Evolutionary conservation across 2,329 filamentous ascomycete species (phyloP).

Genomic region (Ramularia endophylla): DNA sequence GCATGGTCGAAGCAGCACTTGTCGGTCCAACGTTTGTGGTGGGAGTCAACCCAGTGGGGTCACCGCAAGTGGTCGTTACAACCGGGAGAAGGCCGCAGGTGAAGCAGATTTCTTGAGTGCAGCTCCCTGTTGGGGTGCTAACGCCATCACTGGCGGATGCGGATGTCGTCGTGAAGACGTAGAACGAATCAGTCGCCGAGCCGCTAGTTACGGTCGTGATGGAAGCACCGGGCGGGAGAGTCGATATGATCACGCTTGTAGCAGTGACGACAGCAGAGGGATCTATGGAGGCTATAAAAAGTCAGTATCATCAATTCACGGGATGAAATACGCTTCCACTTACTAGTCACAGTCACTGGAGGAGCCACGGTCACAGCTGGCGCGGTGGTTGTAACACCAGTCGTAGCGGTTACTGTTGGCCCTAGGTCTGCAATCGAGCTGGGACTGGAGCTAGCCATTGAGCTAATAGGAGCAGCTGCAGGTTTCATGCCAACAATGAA

Average conservation of each 20-base stretch:
- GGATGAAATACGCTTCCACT: too few species aligned
- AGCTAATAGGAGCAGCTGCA: not conserved
- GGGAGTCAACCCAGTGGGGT: too few species aligned
- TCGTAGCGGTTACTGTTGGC: too few species aligned
- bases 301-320: too few species aligned
- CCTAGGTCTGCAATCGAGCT: too few species aligned
- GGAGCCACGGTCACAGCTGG: too few species aligned
- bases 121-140: conserved; percentile 3
- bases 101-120: conserved; percentile 18
- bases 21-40: too few species aligned
- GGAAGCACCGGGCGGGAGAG: conserved; percentile 13
- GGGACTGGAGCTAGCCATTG: too few species aligned
- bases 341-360: too few species aligned
- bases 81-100: conserved; percentile 25
- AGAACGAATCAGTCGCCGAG: conserved; percentile 18
- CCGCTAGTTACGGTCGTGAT: conserved; percentile 17
- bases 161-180: conserved; percentile 14
- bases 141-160: conserved; percentile 9
- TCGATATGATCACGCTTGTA: conserved; percentile 13
- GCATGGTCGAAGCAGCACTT: too few species aligned
- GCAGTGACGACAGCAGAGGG: not conserved
- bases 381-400: too few species aligned
- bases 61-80: conserved; percentile 1
- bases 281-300: too few species aligned
- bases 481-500: conserved; percentile 11